Percentiles rank a stretch among this genome's conserved stretches.
Conservation (phyloP, 176 grass and related monocot genomes). For the Lolium perenne region DNA sequence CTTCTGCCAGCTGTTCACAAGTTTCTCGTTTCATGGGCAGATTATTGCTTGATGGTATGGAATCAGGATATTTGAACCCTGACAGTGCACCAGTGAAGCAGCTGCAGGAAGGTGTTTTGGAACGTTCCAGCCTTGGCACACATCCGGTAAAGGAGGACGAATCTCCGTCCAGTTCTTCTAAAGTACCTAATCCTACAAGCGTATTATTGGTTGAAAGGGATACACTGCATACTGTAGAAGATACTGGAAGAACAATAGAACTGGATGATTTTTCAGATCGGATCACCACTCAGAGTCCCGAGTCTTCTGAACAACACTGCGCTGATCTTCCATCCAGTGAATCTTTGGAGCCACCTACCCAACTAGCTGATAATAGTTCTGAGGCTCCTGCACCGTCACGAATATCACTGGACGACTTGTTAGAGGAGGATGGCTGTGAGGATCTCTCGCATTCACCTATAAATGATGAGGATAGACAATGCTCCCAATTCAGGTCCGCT, state of each 20-base stretch:
- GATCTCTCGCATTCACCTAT: slow-evolving; percentile 18
- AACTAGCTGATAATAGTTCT: slow-evolving; percentile 37
- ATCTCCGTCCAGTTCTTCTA: slow-evolving; percentile 34
- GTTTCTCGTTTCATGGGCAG: slow-evolving; percentile 15
- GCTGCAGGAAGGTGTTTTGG: slow-evolving; percentile 24
- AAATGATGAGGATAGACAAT: slow-evolving; percentile 33
- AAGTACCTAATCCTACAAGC: slow-evolving; percentile 16
- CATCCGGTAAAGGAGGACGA: slow-evolving; percentile 37
- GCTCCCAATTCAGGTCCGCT: slow-evolving; percentile 31
- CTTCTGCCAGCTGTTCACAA: slow-evolving; percentile 33
- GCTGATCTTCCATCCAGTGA: slow-evolving; percentile 27
- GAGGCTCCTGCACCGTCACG: slow-evolving; percentile 24
- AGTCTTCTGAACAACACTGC: slow-evolving; percentile 29
- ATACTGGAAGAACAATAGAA: slow-evolving; percentile 15
- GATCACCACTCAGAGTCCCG: not conserved
- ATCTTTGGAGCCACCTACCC: slow-evolving; percentile 47
- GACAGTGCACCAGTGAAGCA: slow-evolving; percentile 25
- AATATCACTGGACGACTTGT: slow-evolving; percentile 10
- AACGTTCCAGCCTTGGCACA: slow-evolving; percentile 10
- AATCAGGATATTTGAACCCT: slow-evolving; percentile 26
- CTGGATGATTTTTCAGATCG: not conserved
- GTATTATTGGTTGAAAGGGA: slow-evolving; percentile 30
- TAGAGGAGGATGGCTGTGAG: slow-evolving; percentile 25
- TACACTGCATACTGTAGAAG: slow-evolving; percentile 24
- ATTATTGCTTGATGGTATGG: slow-evolving; percentile 37